Base-by-base conservation (phyloP, 768 basidiomycete genomes). In the Tulasnella sp. region DNA sequence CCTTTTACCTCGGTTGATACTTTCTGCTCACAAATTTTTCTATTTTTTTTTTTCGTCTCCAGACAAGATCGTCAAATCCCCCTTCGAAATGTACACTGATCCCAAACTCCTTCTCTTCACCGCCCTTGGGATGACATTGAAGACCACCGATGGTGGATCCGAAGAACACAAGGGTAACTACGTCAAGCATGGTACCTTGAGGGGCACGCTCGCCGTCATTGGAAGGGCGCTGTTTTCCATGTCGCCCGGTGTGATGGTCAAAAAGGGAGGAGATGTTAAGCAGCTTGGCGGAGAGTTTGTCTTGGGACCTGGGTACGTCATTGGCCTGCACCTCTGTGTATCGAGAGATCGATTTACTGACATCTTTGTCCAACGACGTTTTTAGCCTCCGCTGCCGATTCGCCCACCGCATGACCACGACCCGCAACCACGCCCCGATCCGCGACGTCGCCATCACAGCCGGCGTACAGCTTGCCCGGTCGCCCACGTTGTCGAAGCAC, bases 251-350 rank as follows among this genome's bases (percentile, higher is more conserved):
- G 85, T 84, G 3, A 77, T 93, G 17, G 92, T 91, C 89, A 91
- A 91, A 84, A 89, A 88, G 77, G 91, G 90, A 2, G 94, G 94
- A 0, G 90, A 94, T 80, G 82, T 90, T 58, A 83, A 86, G 54
- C 93, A 96, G 82, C 85, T 97, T 25, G 96, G 96, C 12, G 96
- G 96, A 31, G 96, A 98, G 84, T 96, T 97, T 81, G 87, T 92
- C 34, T 85, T 92, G 19, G 89, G 88, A 17, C 89, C 89, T 11
- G 89, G 88, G 88, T 89, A 78, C 78, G 86, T 80, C 22, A n/a
- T 12, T 14, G 19, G 17, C 25, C 29, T 29, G 2, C 11, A 29
- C 86, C 11, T 82, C 85, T 77, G 86, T 74, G 6, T 78, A 71
- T 76, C 49, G 49, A 36, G 67, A 74, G 25, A n/a, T 49, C 49